These are phyloP conservation scores for Hordeum vulgare DNA, from an alignment of 176 grass and related monocot species.

Conservation along the genomic window MorexV3_pseudomolecules_assembly NC_058522.1:381704601-381705100, in stretches of 20 bases:
- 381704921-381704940: neutral
- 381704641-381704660: conserved; percentile 50
- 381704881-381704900: conserved; percentile 20
- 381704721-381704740: conserved; percentile 31
- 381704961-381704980: conserved; percentile 1
- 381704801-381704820: conserved; percentile 25
- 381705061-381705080: too few relatives aligned
- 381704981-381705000: neutral
- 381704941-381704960: neutral
- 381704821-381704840: conserved; percentile 21
- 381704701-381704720: conserved; percentile 70
- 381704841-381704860: conserved; percentile 1
- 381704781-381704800: conserved; percentile 3
- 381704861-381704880: conserved; percentile 26
- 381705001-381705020: neutral
- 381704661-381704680: conserved; percentile 41
- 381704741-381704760: neutral
- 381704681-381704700: conserved; percentile 50
- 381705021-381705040: neutral
- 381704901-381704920: conserved; percentile 21
- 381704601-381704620: conserved; percentile 68
- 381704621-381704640: conserved; percentile 56
- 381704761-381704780: neutral
- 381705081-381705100: too few relatives aligned
- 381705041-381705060: too few relatives aligned